Conservation (phyloP, 352 stramenopile species). For the Chrysophaeum taylorii region DNA sequence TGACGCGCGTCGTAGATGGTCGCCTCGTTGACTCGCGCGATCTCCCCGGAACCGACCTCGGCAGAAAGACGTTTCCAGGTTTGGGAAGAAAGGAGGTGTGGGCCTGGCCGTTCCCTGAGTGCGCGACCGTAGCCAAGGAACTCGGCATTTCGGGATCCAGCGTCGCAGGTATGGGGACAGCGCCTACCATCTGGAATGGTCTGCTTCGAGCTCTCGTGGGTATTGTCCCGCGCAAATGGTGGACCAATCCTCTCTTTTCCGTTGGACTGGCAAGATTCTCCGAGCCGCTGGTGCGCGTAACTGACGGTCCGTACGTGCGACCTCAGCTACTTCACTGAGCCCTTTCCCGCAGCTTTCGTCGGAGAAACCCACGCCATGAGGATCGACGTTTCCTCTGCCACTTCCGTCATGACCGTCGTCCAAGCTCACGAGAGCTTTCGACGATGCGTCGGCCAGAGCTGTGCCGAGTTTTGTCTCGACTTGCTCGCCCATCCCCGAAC, state of each 20-base stretch:
- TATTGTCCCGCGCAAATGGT: slow-evolving; percentile 36
- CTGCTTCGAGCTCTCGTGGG: slow-evolving; percentile 39
- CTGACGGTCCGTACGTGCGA: no score
- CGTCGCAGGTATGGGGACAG: slow-evolving; percentile 41
- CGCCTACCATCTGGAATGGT: slow-evolving; percentile 41
- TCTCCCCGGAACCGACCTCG: slow-evolving; percentile 34
- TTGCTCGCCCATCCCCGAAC: slow-evolving; percentile 25
- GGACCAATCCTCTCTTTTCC: slow-evolving; percentile 34
- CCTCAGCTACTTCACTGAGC: slow-evolving; percentile 23
- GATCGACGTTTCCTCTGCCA: slow-evolving; percentile 34
- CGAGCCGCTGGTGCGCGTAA: slow-evolving; percentile 36
- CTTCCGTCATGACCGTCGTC: slow-evolving; percentile 25
- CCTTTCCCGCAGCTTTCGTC: slow-evolving; percentile 17
- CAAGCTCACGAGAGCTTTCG: slow-evolving; percentile 44
- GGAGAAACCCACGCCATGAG: slow-evolving; percentile 47
- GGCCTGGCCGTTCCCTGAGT: slow-evolving; percentile 46
- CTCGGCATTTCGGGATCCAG: slow-evolving; percentile 29
- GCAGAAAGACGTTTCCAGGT: slow-evolving; percentile 27
- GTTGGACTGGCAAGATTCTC: slow-evolving; percentile 45
- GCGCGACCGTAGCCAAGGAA: slow-evolving; percentile 34
- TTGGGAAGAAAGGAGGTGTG: slow-evolving; percentile 39
- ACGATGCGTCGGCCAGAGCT: slow-evolving; percentile 39
- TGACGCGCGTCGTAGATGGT: slow-evolving; percentile 35
- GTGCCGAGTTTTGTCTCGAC: slow-evolving; percentile 44
- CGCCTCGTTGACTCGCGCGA: slow-evolving; percentile 25